A percentile compares a stretch with the other conserved stretches of the same genome.
These are phyloP conservation scores for Phytophthora vignae DNA, from an alignment of 352 stramenopile species.

Conservation along the genomic window DNA sequence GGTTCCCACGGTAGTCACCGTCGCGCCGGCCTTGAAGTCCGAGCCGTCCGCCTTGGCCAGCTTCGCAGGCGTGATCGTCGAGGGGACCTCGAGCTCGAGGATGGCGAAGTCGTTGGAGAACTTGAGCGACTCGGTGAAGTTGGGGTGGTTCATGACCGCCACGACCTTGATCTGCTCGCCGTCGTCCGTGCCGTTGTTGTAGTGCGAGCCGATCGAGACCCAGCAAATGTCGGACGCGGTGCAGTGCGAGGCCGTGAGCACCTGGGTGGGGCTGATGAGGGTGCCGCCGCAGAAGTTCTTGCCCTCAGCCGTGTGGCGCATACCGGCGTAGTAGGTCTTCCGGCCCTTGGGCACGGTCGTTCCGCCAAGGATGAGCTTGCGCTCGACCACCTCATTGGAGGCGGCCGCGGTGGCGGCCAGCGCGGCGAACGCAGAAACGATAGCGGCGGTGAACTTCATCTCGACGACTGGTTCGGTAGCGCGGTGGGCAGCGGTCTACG, in stretches of 20 bases:
- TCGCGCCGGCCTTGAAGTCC: slow-evolving; percentile 39
- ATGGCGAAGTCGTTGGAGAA: slow-evolving; percentile 65
- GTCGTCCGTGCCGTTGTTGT: slow-evolving; percentile 48
- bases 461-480: slow-evolving; percentile 1
- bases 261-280: slow-evolving; percentile 60
- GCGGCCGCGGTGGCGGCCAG: slow-evolving; percentile 4
- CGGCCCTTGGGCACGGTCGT: slow-evolving; percentile 45
- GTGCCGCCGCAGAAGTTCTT: slow-evolving; percentile 42
- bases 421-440: slow-evolving; percentile 26
- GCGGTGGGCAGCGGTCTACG: slow-evolving; percentile 10
- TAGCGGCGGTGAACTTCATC: slow-evolving; percentile 35
- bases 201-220: slow-evolving; percentile 68
- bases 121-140: slow-evolving; percentile 37
- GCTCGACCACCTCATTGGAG: slow-evolving; percentile 20
- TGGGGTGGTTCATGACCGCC: slow-evolving; percentile 58
- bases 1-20: slow-evolving; percentile 33
- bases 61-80: slow-evolving; percentile 42
- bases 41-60: slow-evolving; percentile 39
- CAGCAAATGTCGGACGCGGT: slow-evolving; percentile 45
- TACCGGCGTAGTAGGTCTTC: slow-evolving; percentile 49
- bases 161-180: slow-evolving; percentile 58
- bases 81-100: slow-evolving; percentile 52
- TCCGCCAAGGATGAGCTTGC: slow-evolving; percentile 59
- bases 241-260: slow-evolving; percentile 59
- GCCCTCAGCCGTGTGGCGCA: slow-evolving; percentile 34